A percentile compares a stretch with the other conserved stretches of the same genome.
phyloP scores from a whole-genome alignment of 2,329 filamentous ascomycete species.

The Colletotrichum sp. region DNA sequence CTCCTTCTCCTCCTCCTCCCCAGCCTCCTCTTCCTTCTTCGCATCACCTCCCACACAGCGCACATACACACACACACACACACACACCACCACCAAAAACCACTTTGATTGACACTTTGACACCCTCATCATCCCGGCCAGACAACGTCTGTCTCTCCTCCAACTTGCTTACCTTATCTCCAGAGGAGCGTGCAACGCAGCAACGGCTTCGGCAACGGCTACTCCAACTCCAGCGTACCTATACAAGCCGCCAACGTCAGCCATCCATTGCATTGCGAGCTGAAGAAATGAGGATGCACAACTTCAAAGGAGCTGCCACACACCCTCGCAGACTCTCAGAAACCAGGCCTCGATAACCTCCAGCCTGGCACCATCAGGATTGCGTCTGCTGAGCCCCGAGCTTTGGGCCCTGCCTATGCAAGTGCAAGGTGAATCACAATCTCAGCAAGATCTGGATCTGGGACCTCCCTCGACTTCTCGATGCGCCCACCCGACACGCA shows the following conservation, averaged over 20 bases:
- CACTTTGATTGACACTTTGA: neutral
- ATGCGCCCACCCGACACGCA: neutral
- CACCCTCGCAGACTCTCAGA: neutral
- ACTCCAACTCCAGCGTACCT: neutral
- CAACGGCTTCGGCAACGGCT: neutral
- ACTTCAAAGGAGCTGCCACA: neutral
- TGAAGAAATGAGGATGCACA: neutral
- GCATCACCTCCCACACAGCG: neutral
- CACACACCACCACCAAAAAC: neutral
- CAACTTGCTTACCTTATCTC: neutral
- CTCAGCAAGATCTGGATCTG: constrained; percentile 1
- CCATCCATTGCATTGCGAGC: neutral
- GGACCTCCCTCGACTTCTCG: neutral
- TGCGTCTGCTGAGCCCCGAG: neutral
- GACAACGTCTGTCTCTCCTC: neutral
- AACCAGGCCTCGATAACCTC: neutral
- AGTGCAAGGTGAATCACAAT: constrained; percentile 1
- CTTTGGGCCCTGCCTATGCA: neutral
- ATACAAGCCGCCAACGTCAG: neutral
- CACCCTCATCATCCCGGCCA: neutral
- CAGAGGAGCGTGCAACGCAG: neutral
- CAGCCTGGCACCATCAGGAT: neutral
- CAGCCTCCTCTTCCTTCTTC: neutral
- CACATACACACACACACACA: neutral
- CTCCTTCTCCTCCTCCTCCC: neutral